Percentiles rank a stretch among this genome's conserved stretches.
phyloP scores from a whole-genome alignment of 1,139 yeast genomes.

The Nakaseomyces sp. region DNA sequence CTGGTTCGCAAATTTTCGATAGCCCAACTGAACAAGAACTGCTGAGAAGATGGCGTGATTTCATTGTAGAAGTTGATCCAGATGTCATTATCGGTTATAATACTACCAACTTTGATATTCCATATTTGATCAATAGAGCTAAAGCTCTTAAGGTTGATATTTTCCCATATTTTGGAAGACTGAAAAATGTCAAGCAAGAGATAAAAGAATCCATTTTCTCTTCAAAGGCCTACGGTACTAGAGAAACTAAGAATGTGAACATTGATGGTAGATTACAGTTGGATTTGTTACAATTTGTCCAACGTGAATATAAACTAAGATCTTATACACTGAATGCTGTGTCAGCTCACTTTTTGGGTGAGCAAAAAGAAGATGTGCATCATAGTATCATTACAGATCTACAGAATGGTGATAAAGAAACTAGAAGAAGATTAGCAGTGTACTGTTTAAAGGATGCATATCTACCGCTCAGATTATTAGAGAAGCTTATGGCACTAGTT shows the following conservation, averaged over 20 bases:
- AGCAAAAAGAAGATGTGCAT: constrained; percentile 97
- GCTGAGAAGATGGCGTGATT: constrained; percentile 79
- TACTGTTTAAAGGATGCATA: constrained; percentile 96
- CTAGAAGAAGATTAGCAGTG: constrained; percentile 90
- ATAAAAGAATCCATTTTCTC: constrained; percentile 76
- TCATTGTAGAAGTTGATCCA: constrained; percentile 77
- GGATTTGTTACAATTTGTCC: constrained; percentile 85
- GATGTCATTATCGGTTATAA: constrained; percentile 97
- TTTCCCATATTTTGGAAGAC: constrained; percentile 84
- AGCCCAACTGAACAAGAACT: constrained; percentile 69
- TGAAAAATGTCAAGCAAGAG: constrained; percentile 60
- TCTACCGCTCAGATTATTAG: constrained; percentile 76
- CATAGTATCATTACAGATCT: constrained; percentile 92
- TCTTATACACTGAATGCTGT: constrained; percentile 94
- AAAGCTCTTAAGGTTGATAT: constrained; percentile 52
- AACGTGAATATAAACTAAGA: constrained; percentile 89
- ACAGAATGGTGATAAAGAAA: constrained; percentile 86
- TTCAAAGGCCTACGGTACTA: constrained; percentile 92
- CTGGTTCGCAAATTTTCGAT: constrained; percentile 84
- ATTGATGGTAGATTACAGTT: constrained; percentile 95
- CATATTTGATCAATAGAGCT: constrained; percentile 85
- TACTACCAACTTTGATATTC: constrained; percentile 89
- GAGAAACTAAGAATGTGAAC: constrained; percentile 84
- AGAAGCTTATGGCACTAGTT: constrained; percentile 90
- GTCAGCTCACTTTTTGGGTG: constrained; percentile 86